These are phyloP conservation scores for Protea cynaroides DNA, from an alignment of 164 flowering plant genomes.

Conservation along the genomic window DNA sequence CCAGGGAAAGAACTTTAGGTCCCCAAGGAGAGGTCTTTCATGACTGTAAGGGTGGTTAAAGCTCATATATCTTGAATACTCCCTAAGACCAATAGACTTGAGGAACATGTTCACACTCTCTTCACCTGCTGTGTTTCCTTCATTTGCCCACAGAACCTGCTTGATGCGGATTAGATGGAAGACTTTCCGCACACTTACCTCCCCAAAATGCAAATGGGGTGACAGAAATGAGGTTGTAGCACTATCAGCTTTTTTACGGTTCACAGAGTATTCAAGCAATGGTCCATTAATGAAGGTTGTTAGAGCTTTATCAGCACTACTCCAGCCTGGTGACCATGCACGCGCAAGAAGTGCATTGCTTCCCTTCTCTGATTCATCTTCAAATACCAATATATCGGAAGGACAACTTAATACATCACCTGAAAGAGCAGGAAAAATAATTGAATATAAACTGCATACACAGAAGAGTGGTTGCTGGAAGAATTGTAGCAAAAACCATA, in stretches of 20 bases:
- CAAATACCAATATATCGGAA: slow-evolving; percentile 63
- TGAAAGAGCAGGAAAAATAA: slow-evolving; percentile 22
- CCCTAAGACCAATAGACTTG: slow-evolving; percentile 90
- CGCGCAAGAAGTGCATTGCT: slow-evolving; percentile 97
- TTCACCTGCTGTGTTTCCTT: slow-evolving; percentile 85
- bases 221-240: slow-evolving; percentile 95
- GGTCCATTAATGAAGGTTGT: slow-evolving; percentile 86
- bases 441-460: background rate
- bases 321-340: slow-evolving; percentile 99
- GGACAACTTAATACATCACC: slow-evolving; percentile 76
- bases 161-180: slow-evolving; percentile 88
- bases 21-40: slow-evolving; percentile 91
- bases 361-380: slow-evolving; percentile 88
- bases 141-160: slow-evolving; percentile 92
- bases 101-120: slow-evolving; percentile 96
- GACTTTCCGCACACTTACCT: slow-evolving; percentile 86
- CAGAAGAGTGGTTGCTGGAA: background rate
- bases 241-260: slow-evolving; percentile 87
- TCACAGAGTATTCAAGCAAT: slow-evolving; percentile 72
- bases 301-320: slow-evolving; percentile 84
- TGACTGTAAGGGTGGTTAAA: slow-evolving; percentile 92
- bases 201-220: slow-evolving; percentile 96
- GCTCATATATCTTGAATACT: slow-evolving; percentile 89
- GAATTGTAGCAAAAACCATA: background rate
- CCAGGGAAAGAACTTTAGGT: slow-evolving; percentile 92